Base-by-base conservation (phyloP, 2,329 filamentous ascomycete species). In the Sarocladium brachiariae region DNA sequence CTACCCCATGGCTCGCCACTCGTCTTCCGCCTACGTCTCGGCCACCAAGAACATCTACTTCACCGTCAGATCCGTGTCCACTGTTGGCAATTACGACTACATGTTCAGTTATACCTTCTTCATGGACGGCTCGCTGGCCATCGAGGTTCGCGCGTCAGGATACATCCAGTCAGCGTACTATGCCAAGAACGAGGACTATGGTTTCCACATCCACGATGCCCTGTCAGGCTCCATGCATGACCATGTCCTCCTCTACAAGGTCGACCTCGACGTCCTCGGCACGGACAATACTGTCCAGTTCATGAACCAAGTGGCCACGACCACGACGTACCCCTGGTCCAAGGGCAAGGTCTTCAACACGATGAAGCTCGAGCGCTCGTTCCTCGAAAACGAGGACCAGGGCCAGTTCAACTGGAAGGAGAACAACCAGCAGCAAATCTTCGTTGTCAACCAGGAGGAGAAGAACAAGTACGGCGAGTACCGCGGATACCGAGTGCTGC, bases 1-100 rank as follows among this genome's bases (percentile, higher is more conserved):
- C 37, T 73, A 70, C 55, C 70, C 76, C 1, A 69, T 81, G 1
- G 68, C 70, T 47, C 68, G 78, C 1, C 78, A 81, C 58, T 68
- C 64, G 14, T 66, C 69, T 0, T 52, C 54, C 14, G 61, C 61
- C 4, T 69, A 73, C 52, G 68, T 73, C 1, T 65, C 67, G 2
- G 68, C 69, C 2, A 72, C 72, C 11, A 75, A 76, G 58, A 77
- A 74, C 54, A 70, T 66, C 1, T 67, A 70, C 30, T 70, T 80
- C 38, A 65, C 66, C 0, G 63, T 80, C 2, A 66, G 76, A 1
- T 69, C 65, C 1, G 69, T 52, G 27, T 50, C 49, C 13, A 62
- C 67, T 0, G 61, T 73, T 4, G 69, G 70, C 6, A 73, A 73
- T 52, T 72, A 73, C 51, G 70, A 73, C 52, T 67, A 68, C 55